Evolutionary conservation across 169 alveolate species (phyloP).

Genomic region (Plasmodium gallinaceum): DNA sequence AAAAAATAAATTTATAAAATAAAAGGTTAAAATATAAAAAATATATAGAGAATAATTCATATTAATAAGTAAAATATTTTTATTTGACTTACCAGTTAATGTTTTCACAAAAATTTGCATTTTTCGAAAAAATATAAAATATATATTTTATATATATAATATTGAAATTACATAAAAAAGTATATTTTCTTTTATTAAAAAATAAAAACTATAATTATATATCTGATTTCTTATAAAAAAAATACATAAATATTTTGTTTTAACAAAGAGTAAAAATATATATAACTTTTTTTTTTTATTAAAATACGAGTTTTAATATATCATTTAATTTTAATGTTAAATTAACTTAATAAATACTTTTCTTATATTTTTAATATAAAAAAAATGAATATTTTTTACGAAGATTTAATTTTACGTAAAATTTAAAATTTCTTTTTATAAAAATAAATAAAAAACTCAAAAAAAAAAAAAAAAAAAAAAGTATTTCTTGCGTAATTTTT

Average conservation of each 20-base stretch:
- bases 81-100: conserved; percentile 90
- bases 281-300: conserved; percentile 1
- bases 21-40: background rate
- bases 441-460: too few species aligned
- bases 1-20: background rate
- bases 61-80: background rate
- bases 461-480: too few species aligned
- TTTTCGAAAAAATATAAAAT: conserved; percentile 50
- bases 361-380: background rate
- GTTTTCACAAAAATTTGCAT: conserved; percentile 97
- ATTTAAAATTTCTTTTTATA: too few species aligned
- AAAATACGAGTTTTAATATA: background rate
- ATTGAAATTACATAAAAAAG: background rate
- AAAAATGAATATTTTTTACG: too few species aligned
- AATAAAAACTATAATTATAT: conserved; percentile 23
- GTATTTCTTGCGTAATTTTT: too few species aligned
- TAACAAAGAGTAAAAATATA: conserved; percentile 50
- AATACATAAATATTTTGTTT: conserved; percentile 38
- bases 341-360: background rate
- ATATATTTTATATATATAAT: conserved; percentile 1
- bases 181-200: conserved; percentile 26
- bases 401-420: too few species aligned
- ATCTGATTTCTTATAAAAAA: conserved; percentile 30
- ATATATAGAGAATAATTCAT: background rate
- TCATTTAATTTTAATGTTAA: conserved; percentile 1